Percentiles rank a stretch among this genome's conserved stretches.
Evolutionary conservation across 192 early-diverging fungal species (phyloP).

Genomic region (Entophlyctis luteolus): DNA sequence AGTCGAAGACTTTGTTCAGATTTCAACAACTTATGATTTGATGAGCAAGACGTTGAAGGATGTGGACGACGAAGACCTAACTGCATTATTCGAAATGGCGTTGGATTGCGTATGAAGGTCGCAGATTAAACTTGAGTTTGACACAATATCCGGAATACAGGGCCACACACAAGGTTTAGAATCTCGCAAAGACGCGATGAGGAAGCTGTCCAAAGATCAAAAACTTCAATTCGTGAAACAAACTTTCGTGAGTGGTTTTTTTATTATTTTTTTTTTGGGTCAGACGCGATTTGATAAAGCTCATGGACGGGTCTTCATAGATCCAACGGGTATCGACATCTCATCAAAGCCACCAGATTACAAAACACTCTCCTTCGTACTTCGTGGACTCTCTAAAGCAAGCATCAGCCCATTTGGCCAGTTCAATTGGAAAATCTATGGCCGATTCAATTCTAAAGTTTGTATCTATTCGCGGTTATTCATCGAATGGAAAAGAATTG

Average conservation of each 20-base stretch:
- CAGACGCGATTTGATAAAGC: not conserved
- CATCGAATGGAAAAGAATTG: not conserved
- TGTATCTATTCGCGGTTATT: conserved; percentile 12
- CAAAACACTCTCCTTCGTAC: conserved; percentile 29
- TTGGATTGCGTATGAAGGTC: conserved; percentile 37
- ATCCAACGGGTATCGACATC: conserved; percentile 7
- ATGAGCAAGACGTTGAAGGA: conserved; percentile 1
- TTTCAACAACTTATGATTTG: not conserved
- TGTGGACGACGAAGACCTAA: conserved; percentile 16
- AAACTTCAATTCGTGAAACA: conserved; percentile 35
- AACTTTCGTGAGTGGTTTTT: conserved; percentile 24
- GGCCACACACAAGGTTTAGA: conserved; percentile 20
- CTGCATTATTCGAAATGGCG: conserved; percentile 36
- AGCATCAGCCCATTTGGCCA: conserved; percentile 3
- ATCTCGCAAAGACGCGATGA: conserved; percentile 35
- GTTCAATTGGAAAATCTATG: conserved; percentile 23
- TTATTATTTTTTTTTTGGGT: not conserved
- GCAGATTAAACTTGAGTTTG: not conserved
- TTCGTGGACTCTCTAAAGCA: conserved; percentile 37
- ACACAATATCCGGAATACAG: not conserved
- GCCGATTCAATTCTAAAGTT: conserved; percentile 32
- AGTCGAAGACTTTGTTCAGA: conserved; percentile 6
- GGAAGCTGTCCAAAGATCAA: conserved; percentile 32
- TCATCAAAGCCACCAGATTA: not conserved
- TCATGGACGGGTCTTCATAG: not conserved